phyloP scores from a whole-genome alignment of 2,329 filamentous ascomycete genomes.

The Diplodia seriata region DNA sequence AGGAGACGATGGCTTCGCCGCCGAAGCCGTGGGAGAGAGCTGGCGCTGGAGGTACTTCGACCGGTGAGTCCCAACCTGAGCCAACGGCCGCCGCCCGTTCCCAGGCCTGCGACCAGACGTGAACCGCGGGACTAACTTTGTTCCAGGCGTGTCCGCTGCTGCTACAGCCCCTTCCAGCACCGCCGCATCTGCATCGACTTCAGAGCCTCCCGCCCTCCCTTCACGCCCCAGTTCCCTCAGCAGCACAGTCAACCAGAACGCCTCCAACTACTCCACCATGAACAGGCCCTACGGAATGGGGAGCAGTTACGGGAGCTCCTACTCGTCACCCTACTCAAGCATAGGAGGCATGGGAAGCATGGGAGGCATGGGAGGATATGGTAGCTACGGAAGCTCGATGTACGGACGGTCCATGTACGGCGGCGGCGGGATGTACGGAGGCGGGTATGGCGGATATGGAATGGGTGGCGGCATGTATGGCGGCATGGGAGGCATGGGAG shows the following conservation, averaged over 20 bases:
- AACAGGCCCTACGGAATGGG: slow-evolving; percentile 58
- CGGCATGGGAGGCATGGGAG: slow-evolving; percentile 49
- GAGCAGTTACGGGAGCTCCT: slow-evolving; percentile 57
- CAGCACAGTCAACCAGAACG: slow-evolving; percentile 84
- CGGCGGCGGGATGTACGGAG: slow-evolving; percentile 49
- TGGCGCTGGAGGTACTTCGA: slow-evolving; percentile 59
- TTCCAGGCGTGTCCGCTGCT: slow-evolving; percentile 42
- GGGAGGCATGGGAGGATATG: slow-evolving; percentile 51
- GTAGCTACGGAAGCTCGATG: slow-evolving; percentile 51
- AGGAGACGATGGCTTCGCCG: slow-evolving; percentile 70
- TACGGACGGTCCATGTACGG: slow-evolving; percentile 52
- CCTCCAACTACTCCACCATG: slow-evolving; percentile 77
- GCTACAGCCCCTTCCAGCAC: slow-evolving; percentile 54
- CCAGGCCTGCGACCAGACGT: background rate
- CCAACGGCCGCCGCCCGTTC: background rate
- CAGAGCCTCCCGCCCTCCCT: slow-evolving; percentile 72
- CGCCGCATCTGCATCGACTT: slow-evolving; percentile 47
- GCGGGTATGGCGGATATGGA: slow-evolving; percentile 49
- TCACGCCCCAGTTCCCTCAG: slow-evolving; percentile 80
- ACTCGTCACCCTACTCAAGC: slow-evolving; percentile 61
- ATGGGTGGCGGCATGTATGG: slow-evolving; percentile 32
- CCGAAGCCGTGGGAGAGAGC: slow-evolving; percentile 97
- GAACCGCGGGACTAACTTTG: slow-evolving; percentile 21
- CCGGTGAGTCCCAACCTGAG: slow-evolving; percentile 22
- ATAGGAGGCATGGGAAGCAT: background rate